Evolutionary conservation across 495 filamentous ascomycete genomes (phyloP), one percentile per base, ranked within the genome.

Genomic region (Astrothelium macrocarpum): DNA sequence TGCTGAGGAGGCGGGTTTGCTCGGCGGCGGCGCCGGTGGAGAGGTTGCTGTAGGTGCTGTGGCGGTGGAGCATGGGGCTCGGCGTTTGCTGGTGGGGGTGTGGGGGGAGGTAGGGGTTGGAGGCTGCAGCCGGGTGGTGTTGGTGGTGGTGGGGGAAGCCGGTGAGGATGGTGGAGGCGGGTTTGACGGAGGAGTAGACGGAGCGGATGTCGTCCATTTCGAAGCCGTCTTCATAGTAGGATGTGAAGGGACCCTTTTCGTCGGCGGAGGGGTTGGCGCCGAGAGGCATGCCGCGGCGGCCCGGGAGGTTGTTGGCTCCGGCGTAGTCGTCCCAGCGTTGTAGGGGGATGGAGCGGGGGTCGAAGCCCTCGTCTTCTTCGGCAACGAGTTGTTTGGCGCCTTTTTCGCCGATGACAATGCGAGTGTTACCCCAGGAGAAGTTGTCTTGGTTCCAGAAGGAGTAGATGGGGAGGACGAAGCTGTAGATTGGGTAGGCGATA

Each of bases 371-470:
- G 64, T 96, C 92, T 59, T 91, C 87, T 10, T 90, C 84, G 0
- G 91, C 91, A 39, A 98, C 81, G 25, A 97, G 77, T 67, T 94
- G 87, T 77, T 94, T 96, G 67, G 84, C 84, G 60, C 92, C 93
- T 70, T 91, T 89, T 72, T 98, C 94, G 36, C 89, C 92, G 67
- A 97, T 87, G 70, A 98, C 94, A 65, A 98, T 85, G 80, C 95
- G 91, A 0, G 94, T 98, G 74, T 90, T 97, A 82, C 94, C 94
- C 94, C 94, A 98, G 7, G 86, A 83, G 80, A 98, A 98, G 77
- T 98, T 90, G 77, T 98, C 94, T 74, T 96, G 91, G 71, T 95
- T 93, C 94, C 94, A 98, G 85, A 98, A 98, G 0, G 94, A 95
- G 78, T 97, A 98, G 68, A 98, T 76, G 0, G 94, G 94, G 7